Evolutionary conservation across 2,329 filamentous ascomycete species (phyloP).

Genomic region (Stagonosporopsis chrysanthemi): DNA sequence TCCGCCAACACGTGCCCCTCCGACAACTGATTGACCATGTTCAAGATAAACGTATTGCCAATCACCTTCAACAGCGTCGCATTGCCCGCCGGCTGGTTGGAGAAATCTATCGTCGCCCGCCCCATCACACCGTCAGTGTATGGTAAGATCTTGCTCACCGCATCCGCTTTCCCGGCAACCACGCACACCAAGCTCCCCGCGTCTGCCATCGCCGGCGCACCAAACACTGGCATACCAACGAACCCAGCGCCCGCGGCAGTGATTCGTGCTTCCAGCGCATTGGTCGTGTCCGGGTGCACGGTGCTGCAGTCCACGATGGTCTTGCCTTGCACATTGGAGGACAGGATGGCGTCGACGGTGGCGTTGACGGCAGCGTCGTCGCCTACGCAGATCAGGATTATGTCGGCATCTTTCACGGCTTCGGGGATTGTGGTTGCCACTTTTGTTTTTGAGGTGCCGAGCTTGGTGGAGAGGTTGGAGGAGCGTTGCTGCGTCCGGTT

Average conservation of each 20-base stretch:
- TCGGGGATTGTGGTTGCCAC: slow-evolving; percentile 70
- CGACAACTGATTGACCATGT: slow-evolving; percentile 80
- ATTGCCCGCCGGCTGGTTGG: slow-evolving; percentile 70
- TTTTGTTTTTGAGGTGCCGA: slow-evolving; percentile 68
- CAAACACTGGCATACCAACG: slow-evolving; percentile 77
- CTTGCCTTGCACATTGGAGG: slow-evolving; percentile 69
- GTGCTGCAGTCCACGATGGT: slow-evolving; percentile 89
- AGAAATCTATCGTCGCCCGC: slow-evolving; percentile 73
- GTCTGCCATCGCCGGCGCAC: slow-evolving; percentile 74
- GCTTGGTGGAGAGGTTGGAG: slow-evolving; percentile 66
- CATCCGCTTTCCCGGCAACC: slow-evolving; percentile 68
- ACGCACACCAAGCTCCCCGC: slow-evolving; percentile 75
- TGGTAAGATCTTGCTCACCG: slow-evolving; percentile 70
- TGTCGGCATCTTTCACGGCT: slow-evolving; percentile 72
- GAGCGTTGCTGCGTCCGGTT: slow-evolving; percentile 78
- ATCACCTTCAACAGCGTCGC: slow-evolving; percentile 80
- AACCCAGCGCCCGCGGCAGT: slow-evolving; percentile 71
- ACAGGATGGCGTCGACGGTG: slow-evolving; percentile 66
- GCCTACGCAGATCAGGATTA: slow-evolving; percentile 83
- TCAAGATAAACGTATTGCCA: slow-evolving; percentile 85
- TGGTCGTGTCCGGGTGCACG: slow-evolving; percentile 81
- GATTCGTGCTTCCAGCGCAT: slow-evolving; percentile 67
- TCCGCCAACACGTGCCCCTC: slow-evolving; percentile 83
- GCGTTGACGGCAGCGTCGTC: slow-evolving; percentile 77
- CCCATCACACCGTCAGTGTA: slow-evolving; percentile 78